Percentiles rank a stretch among this genome's conserved stretches.
These are phyloP conservation scores for Fusarium liriodendri DNA, from an alignment of 2,329 filamentous ascomycete genomes.

Conservation along the genomic window DNA sequence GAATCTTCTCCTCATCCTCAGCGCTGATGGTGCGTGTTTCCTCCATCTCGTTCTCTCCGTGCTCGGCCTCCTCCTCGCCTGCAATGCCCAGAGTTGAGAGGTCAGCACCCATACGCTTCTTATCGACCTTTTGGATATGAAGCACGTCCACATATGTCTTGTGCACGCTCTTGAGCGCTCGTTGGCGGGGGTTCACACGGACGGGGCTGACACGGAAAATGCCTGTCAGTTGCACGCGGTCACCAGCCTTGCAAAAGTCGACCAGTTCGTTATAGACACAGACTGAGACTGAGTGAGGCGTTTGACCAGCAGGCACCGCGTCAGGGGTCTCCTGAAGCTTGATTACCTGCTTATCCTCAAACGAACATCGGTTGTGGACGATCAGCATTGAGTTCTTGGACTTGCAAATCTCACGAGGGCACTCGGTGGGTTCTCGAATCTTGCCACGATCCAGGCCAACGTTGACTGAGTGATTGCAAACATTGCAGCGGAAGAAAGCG, in stretches of 20 bases:
- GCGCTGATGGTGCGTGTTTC: conserved; percentile 85
- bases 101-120: conserved; percentile 92
- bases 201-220: conserved; percentile 97
- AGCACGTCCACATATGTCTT: conserved; percentile 98
- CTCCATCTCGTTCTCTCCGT: conserved; percentile 80
- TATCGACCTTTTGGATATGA: conserved; percentile 96
- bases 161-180: conserved; percentile 93
- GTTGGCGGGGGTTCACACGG: conserved; percentile 91
- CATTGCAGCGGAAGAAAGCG: conserved; percentile 95
- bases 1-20: conserved; percentile 92
- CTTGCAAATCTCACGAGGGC: conserved; percentile 83
- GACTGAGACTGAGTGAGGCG: conserved; percentile 94
- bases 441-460: conserved; percentile 95
- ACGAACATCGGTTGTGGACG: conserved; percentile 93
- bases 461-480: conserved; percentile 90
- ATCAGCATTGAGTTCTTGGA: conserved; percentile 98
- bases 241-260: conserved; percentile 97
- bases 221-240: conserved; percentile 93
- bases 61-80: conserved; percentile 72
- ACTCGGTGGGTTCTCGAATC: conserved; percentile 93
- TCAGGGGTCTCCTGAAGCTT: conserved; percentile 98
- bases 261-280: conserved; percentile 98
- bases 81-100: conserved; percentile 87
- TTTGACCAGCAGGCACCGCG: conserved; percentile 93
- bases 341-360: conserved; percentile 98